These are phyloP conservation scores for Backusella parvicylindrica DNA, from an alignment of 192 early-diverging fungal species.

Conservation along the genomic window DNA sequence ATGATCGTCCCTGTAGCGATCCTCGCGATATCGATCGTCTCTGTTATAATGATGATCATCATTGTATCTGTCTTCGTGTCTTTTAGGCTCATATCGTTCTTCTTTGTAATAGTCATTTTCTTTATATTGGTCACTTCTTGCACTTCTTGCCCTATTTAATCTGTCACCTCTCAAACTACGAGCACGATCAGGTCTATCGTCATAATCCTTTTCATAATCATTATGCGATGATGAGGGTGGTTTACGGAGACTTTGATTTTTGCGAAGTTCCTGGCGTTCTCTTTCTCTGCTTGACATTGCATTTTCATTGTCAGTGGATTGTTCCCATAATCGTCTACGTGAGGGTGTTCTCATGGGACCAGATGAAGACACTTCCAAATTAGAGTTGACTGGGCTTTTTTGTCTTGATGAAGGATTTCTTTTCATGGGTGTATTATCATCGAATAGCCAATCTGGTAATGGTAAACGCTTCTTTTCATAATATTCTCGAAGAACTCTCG, in stretches of 20 bases:
- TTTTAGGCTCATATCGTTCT: background rate
- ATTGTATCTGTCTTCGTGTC: background rate
- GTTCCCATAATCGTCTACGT: conserved; percentile 10
- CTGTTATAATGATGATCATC: background rate
- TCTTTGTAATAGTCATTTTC: background rate
- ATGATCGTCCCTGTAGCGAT: background rate
- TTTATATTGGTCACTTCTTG: background rate
- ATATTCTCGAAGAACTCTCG: conserved; percentile 50
- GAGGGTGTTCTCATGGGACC: conserved; percentile 5
- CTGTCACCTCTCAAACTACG: background rate
- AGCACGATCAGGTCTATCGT: background rate
- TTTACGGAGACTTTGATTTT: background rate
- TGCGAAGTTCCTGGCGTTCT: conserved; percentile 9
- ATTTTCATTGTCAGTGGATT: background rate
- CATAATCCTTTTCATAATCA: background rate
- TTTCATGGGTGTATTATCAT: conserved; percentile 11
- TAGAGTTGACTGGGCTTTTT: background rate
- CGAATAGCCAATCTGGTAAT: conserved; percentile 27
- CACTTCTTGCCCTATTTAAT: background rate
- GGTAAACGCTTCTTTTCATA: conserved; percentile 43
- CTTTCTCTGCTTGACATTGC: conserved; percentile 8
- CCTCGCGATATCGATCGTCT: background rate
- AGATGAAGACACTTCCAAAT: background rate
- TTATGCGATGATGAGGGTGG: background rate
- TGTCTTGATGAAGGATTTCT: background rate